Conservation (phyloP, 2,329 filamentous ascomycete species). For the Penicillium sclerotigenum region DNA sequence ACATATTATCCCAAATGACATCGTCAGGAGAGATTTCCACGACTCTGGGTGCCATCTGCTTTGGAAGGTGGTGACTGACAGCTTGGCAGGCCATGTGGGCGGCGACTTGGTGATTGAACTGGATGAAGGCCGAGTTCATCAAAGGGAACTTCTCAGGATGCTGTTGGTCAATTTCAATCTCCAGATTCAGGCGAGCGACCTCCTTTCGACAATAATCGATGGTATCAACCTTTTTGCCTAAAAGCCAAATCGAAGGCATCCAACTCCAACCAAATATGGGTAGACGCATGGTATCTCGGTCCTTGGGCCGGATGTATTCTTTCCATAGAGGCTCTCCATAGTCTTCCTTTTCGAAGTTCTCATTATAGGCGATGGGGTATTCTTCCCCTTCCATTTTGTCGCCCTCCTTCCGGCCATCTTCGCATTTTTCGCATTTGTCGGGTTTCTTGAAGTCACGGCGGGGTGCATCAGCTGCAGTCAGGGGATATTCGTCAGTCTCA, state of each 20-base stretch:
- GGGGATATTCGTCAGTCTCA: slow-evolving; percentile 36
- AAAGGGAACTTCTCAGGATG: slow-evolving; percentile 80
- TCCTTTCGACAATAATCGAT: slow-evolving; percentile 89
- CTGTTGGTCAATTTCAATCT: slow-evolving; percentile 87
- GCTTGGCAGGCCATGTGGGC: slow-evolving; percentile 98
- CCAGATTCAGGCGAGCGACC: slow-evolving; percentile 79
- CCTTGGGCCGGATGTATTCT: slow-evolving; percentile 73
- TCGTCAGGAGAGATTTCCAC: slow-evolving; percentile 94
- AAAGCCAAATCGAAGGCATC: slow-evolving; percentile 72
- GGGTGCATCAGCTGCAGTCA: slow-evolving; percentile 27
- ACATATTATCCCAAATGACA: slow-evolving; percentile 97
- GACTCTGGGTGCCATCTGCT: slow-evolving; percentile 85
- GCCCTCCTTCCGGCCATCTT: slow-evolving; percentile 21
- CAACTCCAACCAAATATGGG: slow-evolving; percentile 61
- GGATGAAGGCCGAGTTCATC: slow-evolving; percentile 96
- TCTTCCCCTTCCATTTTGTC: slow-evolving; percentile 31
- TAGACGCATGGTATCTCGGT: slow-evolving; percentile 80
- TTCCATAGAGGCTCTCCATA: slow-evolving; percentile 71
- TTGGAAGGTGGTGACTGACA: slow-evolving; percentile 83
- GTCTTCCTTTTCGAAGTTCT: slow-evolving; percentile 60
- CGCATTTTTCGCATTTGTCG: slow-evolving; percentile 9
- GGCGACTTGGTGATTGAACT: slow-evolving; percentile 96
- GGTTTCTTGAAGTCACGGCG: slow-evolving; percentile 5
- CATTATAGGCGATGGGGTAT: slow-evolving; percentile 64
- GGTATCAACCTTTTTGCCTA: slow-evolving; percentile 89